Percentiles rank a stretch among this genome's conserved stretches.
phyloP scores from a whole-genome alignment of 2,329 filamentous ascomycete genomes.

The Aureobasidium vineae region DNA sequence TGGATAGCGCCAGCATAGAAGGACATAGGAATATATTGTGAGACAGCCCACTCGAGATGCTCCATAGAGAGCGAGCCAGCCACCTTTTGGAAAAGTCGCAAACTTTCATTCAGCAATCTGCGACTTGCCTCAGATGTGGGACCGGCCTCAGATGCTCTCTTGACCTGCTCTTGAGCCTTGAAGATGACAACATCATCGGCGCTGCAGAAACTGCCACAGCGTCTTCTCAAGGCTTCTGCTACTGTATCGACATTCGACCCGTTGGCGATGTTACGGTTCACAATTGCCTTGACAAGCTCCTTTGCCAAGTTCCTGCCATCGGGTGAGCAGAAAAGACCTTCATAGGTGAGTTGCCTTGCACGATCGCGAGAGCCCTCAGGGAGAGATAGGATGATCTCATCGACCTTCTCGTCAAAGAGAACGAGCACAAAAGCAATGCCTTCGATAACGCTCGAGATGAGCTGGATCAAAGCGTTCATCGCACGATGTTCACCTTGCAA shows the following conservation, averaged over 20 bases:
- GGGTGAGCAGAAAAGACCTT: slow-evolving; percentile 76
- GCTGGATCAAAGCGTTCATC: slow-evolving; percentile 76
- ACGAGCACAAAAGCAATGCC: slow-evolving; percentile 95
- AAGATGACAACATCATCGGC: slow-evolving; percentile 97
- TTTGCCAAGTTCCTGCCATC: slow-evolving; percentile 88
- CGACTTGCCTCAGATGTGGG: slow-evolving; percentile 73
- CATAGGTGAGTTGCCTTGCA: slow-evolving; percentile 77
- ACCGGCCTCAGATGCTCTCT: slow-evolving; percentile 77
- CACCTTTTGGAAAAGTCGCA: slow-evolving; percentile 84
- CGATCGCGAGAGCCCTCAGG: slow-evolving; percentile 67
- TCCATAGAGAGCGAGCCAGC: slow-evolving; percentile 76
- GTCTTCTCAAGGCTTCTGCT: slow-evolving; percentile 84
- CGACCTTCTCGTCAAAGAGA: slow-evolving; percentile 87
- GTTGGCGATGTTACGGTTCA: slow-evolving; percentile 95
- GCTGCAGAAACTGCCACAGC: slow-evolving; percentile 96
- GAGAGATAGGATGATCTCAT: slow-evolving; percentile 79
- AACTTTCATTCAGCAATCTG: slow-evolving; percentile 80
- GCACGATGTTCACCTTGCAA: slow-evolving; percentile 93
- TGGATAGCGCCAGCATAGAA: slow-evolving; percentile 92
- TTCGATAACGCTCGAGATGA: slow-evolving; percentile 89
- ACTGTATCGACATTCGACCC: slow-evolving; percentile 97
- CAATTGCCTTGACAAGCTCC: slow-evolving; percentile 92
- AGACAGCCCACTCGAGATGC: slow-evolving; percentile 73
- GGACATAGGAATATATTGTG: slow-evolving; percentile 74
- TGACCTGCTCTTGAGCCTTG: slow-evolving; percentile 94